Evolutionary conservation across 1,139 yeast species (phyloP), one percentile per base, ranked within the genome.

Genomic region (Protomyces macrosporus): DNA sequence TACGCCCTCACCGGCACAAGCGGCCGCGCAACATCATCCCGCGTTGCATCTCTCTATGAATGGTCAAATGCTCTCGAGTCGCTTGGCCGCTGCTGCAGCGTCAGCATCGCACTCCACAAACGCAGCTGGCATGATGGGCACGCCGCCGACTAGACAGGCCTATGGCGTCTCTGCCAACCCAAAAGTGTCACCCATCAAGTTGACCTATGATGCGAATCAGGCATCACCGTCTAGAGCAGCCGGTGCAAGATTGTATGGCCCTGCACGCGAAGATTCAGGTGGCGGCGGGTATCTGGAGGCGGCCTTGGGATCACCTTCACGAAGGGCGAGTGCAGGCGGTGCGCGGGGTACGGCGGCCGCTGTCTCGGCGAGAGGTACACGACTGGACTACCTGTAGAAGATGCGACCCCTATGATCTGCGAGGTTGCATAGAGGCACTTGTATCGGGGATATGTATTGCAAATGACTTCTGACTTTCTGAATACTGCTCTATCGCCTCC

Each of bases 1-100:
- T 71, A 84, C 90, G 0, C 95, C 95, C 6, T 42, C 48, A 10
- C 48, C 48, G 3, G 48, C 48, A 16, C 48, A 42, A 42, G 48
- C 48, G n/a, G 48, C 48, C n/a, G 48, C 48, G 9, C 30, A 23
- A 10, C 48, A 42, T 42, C 48, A 42, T 14, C 48, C 48, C 5
- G 48, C 30, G 9, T 1, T 14, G 23, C 48, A 42, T 42, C 23
- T 42, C 4, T 14, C 48, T 14, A 30, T 30, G 16, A 42, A 30
- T 42, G 48, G 48, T 5, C 48, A 42, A 9, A 42, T 30, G 2
- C 9, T 42, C 32, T 42, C 48, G 9, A n/a, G 48, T 42, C 48
- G 48, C 23, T 16, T 42, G 16, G 48, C 48, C 3, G 48, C 48
- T n/a, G 48, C 48, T 42, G 48, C 48, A 9, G 48, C 48, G 5